Base-by-base conservation (phyloP, 257 asterid species). In the Verbena officinalis region DNA sequence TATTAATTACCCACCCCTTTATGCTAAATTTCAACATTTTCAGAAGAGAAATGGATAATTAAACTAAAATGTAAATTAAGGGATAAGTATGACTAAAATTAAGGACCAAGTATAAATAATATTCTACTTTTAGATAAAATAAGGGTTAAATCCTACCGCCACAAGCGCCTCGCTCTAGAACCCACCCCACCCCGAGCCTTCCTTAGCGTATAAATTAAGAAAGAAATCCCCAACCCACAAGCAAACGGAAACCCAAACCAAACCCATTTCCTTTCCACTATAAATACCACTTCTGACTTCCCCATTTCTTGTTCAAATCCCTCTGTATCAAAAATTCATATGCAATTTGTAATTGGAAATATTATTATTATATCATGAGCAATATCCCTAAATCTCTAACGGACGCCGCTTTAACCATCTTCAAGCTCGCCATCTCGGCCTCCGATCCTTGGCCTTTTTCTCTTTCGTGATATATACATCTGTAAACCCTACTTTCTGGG, bases 381-480 rank as follows among this genome's bases (percentile, higher is more conserved):
- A 86, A 86, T 68, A 57, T 81, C 72, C 95, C 98, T 5, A 81
- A 71, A 19, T 86, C 96, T 1, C 75, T 91, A 34, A 88, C 82
- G 67, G 90, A 88, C 38, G 80, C 94, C 60, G 81, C 87, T 1
- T 59, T 86, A 46, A 77, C 77, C 51, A 84, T 77, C 54, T 91
- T 91, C 80, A 80, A 65, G 22, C 88, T 91, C 55, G 95, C 98
- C 72, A 84, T 91, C 76, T 88, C 96, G 61, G 78, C 91, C 27
- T 83, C 96, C 36, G 96, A 91, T 73, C 98, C 96, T 23, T 91
- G 96, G 98, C 98, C 95, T 3, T 88, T 86, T 48, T 82, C 96
- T 77, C 12, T 64, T 13, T 20, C 31, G 52, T 48, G 49, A 55
- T 74, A 43, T 43, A 21, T 68, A n/a, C 14, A 6, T n/a, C n/a